Percentiles rank a stretch among this genome's conserved stretches.
phyloP scores from a whole-genome alignment of 169 alveolate species.

The Perkinsus marinus region DNA sequence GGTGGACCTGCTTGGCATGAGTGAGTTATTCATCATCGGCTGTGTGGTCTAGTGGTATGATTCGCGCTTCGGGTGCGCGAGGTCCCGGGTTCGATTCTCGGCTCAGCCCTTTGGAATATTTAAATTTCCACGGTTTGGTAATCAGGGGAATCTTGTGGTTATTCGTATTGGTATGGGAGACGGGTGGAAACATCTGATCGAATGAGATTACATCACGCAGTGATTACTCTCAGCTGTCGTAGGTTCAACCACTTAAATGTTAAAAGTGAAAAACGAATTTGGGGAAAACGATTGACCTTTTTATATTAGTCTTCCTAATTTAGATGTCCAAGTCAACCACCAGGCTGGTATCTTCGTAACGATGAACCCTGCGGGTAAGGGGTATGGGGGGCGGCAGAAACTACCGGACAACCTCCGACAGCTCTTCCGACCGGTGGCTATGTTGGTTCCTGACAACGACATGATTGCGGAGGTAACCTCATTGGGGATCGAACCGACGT shows the following conservation, averaged over 20 bases:
- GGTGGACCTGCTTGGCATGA: background rate
- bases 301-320: slow-evolving; percentile 27
- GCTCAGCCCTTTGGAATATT: slow-evolving; percentile 26
- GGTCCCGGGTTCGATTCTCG: background rate
- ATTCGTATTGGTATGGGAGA: too few relatives aligned
- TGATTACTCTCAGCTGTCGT: too few relatives aligned
- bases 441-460: slow-evolving; percentile 87
- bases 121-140: too few relatives aligned
- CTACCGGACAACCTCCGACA: slow-evolving; percentile 84
- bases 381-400: slow-evolving; percentile 87
- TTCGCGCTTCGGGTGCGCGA: background rate
- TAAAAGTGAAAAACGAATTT: too few relatives aligned
- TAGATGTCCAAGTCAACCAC: slow-evolving; percentile 65
- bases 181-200: too few relatives aligned
- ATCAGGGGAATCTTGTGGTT: too few relatives aligned
- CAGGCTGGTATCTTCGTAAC: slow-evolving; percentile 85
- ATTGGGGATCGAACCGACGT: too few relatives aligned
- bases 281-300: too few relatives aligned
- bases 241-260: too few relatives aligned
- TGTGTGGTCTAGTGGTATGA: slow-evolving; percentile 10
- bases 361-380: slow-evolving; percentile 86
- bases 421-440: slow-evolving; percentile 80
- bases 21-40: background rate
- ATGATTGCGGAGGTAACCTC: slow-evolving; percentile 83
- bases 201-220: too few relatives aligned